A percentile compares a stretch with the other conserved stretches of the same genome.
phyloP scores from a whole-genome alignment of 352 stramenopile genomes.

The Pythium brachiatum region DNA sequence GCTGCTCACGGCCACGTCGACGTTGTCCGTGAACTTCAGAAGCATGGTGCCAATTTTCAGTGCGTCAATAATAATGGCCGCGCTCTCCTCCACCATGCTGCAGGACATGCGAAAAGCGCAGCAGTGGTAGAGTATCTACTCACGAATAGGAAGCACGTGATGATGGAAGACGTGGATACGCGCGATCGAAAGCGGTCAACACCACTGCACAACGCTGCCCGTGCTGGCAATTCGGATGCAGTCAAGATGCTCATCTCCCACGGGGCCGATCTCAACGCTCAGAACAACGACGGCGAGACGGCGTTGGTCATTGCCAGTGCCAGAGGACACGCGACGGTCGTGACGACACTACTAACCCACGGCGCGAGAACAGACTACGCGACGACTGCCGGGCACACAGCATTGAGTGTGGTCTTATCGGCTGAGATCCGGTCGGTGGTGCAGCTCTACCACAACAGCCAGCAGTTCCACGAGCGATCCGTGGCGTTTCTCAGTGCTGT shows the following conservation, averaged over 20 bases:
- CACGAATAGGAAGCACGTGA: neutral
- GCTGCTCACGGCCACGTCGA: slow-evolving; percentile 33
- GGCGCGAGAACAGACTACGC: neutral
- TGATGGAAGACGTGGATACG: neutral
- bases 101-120: neutral
- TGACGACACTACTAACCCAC: neutral
- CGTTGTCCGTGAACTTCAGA: slow-evolving; percentile 32
- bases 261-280: slow-evolving; percentile 3
- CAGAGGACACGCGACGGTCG: neutral
- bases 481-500: neutral
- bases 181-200: neutral
- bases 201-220: slow-evolving; percentile 3
- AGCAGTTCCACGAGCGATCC: slow-evolving; percentile 15
- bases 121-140: slow-evolving; percentile 1
- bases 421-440: neutral
- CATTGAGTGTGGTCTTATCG: slow-evolving; percentile 1
- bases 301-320: slow-evolving; percentile 1
- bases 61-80: slow-evolving; percentile 18
- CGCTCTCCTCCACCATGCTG: slow-evolving; percentile 27
- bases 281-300: neutral
- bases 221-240: neutral
- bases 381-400: neutral
- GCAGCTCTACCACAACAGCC: slow-evolving; percentile 15
- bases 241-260: neutral
- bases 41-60: slow-evolving; percentile 33